Evolutionary conservation across 177 flowering plant species (phyloP).

Genomic region (Vitis hybrid): DNA sequence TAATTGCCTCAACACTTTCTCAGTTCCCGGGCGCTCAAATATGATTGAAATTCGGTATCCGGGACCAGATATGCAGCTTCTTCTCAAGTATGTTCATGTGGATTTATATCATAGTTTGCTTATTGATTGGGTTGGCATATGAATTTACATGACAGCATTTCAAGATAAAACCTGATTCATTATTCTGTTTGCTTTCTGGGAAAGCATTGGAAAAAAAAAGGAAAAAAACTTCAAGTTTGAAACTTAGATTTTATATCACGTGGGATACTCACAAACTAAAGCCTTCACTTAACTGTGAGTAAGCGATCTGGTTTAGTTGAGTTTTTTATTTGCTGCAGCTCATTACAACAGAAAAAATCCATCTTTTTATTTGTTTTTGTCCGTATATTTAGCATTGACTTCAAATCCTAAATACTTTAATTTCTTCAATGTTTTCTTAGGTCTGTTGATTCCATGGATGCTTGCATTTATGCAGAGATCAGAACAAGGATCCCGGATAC

Average conservation of each 20-base stretch:
- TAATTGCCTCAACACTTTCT: constrained; percentile 82
- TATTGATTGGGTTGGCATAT: too few species aligned
- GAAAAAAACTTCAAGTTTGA: too few species aligned
- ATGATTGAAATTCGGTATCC: constrained; percentile 79
- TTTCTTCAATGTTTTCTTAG: constrained; percentile 30
- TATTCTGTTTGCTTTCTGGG: too few species aligned
- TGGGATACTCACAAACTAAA: too few species aligned
- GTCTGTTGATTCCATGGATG: constrained; percentile 71
- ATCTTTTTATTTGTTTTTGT: not conserved
- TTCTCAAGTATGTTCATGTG: constrained; percentile 57
- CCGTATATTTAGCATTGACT: not conserved
- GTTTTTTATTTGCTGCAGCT: too few species aligned
- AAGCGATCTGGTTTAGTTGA: too few species aligned
- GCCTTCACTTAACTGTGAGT: too few species aligned
- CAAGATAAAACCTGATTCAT: too few species aligned
- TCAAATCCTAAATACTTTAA: not conserved
- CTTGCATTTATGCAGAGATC: constrained; percentile 88
- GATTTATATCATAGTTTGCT: not conserved
- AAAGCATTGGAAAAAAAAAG: too few species aligned
- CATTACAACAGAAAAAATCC: too few species aligned
- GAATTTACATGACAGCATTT: not conserved
- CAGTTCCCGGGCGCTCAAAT: constrained; percentile 56
- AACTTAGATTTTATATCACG: too few species aligned
- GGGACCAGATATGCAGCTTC: constrained; percentile 98
- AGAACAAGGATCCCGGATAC: constrained; percentile 91